phyloP scores from a whole-genome alignment of 2,329 filamentous ascomycete genomes.

The Fusarium sp. region DNA sequence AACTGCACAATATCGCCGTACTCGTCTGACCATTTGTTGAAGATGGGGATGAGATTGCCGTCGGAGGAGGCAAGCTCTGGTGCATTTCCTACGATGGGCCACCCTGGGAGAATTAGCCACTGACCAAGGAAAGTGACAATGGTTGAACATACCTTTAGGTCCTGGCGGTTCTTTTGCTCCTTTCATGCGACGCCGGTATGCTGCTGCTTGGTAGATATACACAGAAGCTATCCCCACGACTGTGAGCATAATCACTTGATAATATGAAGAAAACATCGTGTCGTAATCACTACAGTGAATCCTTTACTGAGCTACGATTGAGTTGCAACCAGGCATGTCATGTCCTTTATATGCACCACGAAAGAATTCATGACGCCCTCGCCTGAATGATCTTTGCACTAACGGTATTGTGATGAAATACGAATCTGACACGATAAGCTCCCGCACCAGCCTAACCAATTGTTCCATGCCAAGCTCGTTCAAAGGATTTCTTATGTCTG shows the following conservation, averaged over 20 bases:
- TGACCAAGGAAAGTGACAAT: too few species aligned
- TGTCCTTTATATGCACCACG: background rate
- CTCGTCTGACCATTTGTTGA: background rate
- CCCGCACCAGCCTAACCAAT: background rate
- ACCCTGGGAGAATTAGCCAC: background rate
- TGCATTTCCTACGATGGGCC: conserved; percentile 10
- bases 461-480: accelerated
- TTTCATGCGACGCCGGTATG: background rate
- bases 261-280: background rate
- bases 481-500: accelerated
- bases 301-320: too few species aligned
- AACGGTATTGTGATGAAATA: background rate
- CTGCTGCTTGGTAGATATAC: background rate
- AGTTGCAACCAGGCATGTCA: background rate
- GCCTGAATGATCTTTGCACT: background rate
- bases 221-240: background rate
- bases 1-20: conserved; percentile 13
- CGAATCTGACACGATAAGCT: background rate
- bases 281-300: too few species aligned
- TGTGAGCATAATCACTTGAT: background rate
- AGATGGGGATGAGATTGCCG: conserved; percentile 6
- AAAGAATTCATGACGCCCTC: too few species aligned
- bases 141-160: background rate
- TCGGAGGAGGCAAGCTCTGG: conserved; percentile 5
- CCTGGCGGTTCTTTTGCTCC: conserved; percentile 7